A percentile compares a stretch with the other conserved stretches of the same genome.
Conservation (phyloP, 495 filamentous ascomycete genomes). For the Aspergillus haitiensis region DNA sequence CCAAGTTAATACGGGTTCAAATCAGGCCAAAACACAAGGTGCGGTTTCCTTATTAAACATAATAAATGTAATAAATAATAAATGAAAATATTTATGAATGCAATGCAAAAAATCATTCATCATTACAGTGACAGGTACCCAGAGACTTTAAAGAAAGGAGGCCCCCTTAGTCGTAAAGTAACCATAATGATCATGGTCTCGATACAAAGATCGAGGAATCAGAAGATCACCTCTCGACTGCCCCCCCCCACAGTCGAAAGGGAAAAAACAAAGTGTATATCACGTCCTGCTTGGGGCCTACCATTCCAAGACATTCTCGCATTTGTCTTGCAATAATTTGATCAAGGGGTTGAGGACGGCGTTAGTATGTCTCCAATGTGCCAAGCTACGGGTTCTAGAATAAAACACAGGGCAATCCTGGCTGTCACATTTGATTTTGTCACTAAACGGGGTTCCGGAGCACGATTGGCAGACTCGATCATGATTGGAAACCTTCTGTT, state of each 20-base stretch:
- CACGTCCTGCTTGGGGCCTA: conserved; percentile 23
- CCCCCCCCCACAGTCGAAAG: not conserved
- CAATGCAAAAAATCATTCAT: too few relatives aligned
- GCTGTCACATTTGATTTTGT: conserved; percentile 82
- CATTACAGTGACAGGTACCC: too few relatives aligned
- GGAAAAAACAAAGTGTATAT: not conserved
- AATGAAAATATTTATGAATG: not conserved
- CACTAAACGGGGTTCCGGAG: conserved; percentile 65
- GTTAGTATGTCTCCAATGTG: conserved; percentile 59
- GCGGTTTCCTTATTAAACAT: too few relatives aligned
- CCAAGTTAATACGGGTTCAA: too few relatives aligned
- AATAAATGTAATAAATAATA: not conserved
- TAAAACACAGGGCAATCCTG: conserved; percentile 94
- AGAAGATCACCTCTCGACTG: too few relatives aligned
- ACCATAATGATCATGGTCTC: too few relatives aligned
- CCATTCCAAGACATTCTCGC: conserved; percentile 46
- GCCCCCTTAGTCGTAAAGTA: too few relatives aligned
- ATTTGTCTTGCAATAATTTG: conserved; percentile 51
- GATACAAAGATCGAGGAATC: too few relatives aligned
- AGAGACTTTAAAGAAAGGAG: too few relatives aligned
- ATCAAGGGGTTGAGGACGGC: conserved; percentile 57
- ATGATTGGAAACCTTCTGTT: conserved; percentile 66
- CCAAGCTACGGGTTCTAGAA: conserved; percentile 69
- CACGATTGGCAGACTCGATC: conserved; percentile 80
- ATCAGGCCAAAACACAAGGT: too few relatives aligned